Conservation (phyloP, 179 eudicot species). For the Carnegiea gigantea region DNA sequence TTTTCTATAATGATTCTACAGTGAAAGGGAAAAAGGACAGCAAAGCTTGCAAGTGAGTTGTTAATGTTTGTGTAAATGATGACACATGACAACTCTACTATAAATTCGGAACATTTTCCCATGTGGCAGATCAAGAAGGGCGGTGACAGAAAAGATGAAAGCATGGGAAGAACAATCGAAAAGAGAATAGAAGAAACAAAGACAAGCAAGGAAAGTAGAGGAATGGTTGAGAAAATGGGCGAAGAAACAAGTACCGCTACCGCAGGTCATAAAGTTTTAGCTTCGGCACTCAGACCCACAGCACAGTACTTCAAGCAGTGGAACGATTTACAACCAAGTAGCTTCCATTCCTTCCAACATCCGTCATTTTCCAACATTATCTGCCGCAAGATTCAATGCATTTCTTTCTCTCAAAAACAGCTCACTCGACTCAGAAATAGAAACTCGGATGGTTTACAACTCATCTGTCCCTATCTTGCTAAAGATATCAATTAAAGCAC, state of each 20-base stretch:
- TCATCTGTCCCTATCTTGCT: neutral
- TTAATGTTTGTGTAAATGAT: neutral
- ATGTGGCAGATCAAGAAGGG: neutral
- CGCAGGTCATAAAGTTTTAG: neutral
- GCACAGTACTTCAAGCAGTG: neutral
- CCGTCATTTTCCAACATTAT: too few species aligned
- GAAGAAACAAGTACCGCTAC: neutral
- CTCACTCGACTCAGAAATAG: neutral
- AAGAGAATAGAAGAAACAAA: neutral
- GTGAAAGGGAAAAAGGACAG: neutral
- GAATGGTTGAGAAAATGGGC: neutral
- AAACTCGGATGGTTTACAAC: neutral
- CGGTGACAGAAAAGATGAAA: neutral
- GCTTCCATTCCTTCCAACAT: neutral
- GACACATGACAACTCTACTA: neutral
- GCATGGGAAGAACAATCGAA: neutral
- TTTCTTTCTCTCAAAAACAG: too few species aligned
- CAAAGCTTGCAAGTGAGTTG: neutral
- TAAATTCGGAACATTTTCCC: neutral
- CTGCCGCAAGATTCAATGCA: too few species aligned
- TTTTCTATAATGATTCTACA: neutral
- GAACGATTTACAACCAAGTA: neutral
- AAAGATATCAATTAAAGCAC: neutral
- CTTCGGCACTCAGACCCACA: neutral
- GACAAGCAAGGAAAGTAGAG: neutral